These are phyloP conservation scores for Clitopilus passeckerianus DNA, from an alignment of 768 basidiomycete species.

Conservation along the genomic window DNA sequence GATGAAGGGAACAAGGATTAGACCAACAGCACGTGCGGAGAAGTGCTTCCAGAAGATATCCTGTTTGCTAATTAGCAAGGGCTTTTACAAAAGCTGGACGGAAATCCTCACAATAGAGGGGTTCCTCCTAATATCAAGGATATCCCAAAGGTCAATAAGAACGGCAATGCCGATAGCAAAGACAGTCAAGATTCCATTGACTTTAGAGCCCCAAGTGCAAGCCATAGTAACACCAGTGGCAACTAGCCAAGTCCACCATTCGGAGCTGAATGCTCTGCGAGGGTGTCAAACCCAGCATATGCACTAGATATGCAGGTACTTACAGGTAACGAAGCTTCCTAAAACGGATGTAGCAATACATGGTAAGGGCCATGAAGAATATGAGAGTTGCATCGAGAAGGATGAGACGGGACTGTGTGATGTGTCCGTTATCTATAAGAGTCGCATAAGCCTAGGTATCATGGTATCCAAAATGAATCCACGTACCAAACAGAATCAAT, in stretches of 20 bases:
- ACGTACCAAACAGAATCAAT: constrained; percentile 84
- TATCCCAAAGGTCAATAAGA: constrained; percentile 89
- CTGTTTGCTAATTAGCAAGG: constrained; percentile 30
- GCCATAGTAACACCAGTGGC: constrained; percentile 92
- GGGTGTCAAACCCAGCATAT: constrained; percentile 1
- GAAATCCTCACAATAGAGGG: constrained; percentile 60
- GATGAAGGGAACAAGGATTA: constrained; percentile 85
- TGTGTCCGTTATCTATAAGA: constrained; percentile 83
- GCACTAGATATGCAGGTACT: constrained; percentile 14
- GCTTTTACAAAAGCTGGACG: constrained; percentile 2
- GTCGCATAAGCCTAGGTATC: too few species aligned
- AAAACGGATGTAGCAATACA: constrained; percentile 92
- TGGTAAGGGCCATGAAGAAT: constrained; percentile 92
- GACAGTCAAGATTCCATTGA: constrained; percentile 94
- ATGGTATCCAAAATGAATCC: neutral
- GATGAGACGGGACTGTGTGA: constrained; percentile 95
- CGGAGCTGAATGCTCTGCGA: constrained; percentile 73
- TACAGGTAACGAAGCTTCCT: constrained; percentile 89
- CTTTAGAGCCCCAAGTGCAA: constrained; percentile 95
- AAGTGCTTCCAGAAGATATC: constrained; percentile 91
- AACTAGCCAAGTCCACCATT: constrained; percentile 95
- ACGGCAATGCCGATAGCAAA: constrained; percentile 87
- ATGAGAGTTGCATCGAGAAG: constrained; percentile 91
- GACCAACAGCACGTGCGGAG: constrained; percentile 71
- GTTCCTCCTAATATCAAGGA: constrained; percentile 80